These are phyloP conservation scores for Nephelium lappaceum DNA, from an alignment of 345 rosid genomes.

Conservation along the genomic window DNA sequence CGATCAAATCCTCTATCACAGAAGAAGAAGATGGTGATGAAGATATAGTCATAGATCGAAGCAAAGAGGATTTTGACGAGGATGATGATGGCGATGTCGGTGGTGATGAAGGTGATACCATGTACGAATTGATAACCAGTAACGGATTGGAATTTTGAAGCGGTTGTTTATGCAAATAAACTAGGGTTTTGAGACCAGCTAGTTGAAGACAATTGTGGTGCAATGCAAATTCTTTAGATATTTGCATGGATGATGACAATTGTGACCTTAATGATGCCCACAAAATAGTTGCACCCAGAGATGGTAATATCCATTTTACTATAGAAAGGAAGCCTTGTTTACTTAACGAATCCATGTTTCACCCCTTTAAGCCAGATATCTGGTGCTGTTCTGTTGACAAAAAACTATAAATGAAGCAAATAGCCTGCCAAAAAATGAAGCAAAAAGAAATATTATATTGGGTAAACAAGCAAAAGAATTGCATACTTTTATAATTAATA, in stretches of 20 bases:
- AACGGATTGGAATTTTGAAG: constrained; percentile 7
- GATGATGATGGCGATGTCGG: background rate
- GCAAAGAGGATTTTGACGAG: background rate
- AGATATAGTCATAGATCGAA: constrained; percentile 17
- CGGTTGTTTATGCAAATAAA: constrained; percentile 6
- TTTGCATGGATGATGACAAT: constrained; percentile 19
- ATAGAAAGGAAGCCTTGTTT: constrained; percentile 20
- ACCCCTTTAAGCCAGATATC: background rate
- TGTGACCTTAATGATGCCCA: constrained; percentile 18
- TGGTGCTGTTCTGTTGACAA: background rate
- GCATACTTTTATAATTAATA: background rate
- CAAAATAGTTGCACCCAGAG: constrained; percentile 18
- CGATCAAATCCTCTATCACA: constrained; percentile 37
- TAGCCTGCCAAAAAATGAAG: background rate
- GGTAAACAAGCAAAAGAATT: background rate
- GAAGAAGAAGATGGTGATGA: constrained; percentile 29
- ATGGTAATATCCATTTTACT: constrained; percentile 26
- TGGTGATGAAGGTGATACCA: constrained; percentile 8
- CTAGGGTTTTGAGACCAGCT: constrained; percentile 39
- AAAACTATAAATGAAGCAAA: too few species aligned
- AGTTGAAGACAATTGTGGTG: background rate
- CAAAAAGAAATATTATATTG: too few species aligned
- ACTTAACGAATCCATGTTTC: constrained; percentile 16
- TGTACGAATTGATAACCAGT: constrained; percentile 22
- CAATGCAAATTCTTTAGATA: background rate